phyloP scores from a whole-genome alignment of 371 early-diverging fungal species.

The Rhizopus delemar region DNA sequence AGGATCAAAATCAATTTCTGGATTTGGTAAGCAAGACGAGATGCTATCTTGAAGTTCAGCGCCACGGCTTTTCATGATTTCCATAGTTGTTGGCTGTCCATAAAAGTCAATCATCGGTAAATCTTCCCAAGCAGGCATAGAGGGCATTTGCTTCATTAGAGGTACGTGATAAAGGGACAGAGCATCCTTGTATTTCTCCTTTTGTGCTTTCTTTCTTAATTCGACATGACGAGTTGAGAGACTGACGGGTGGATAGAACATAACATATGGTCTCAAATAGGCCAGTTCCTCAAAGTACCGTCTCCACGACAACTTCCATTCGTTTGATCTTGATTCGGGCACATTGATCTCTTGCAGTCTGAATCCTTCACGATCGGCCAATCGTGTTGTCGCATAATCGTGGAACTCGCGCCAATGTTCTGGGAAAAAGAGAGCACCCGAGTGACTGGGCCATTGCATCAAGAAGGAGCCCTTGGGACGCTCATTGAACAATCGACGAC shows the following conservation, averaged over 20 bases:
- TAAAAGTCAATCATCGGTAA: conserved; percentile 57
- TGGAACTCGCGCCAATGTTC: conserved; percentile 72
- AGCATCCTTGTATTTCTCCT: conserved; percentile 38
- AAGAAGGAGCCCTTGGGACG: conserved; percentile 13
- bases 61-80: conserved; percentile 45
- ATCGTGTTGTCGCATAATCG: conserved; percentile 59
- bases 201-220: conserved; percentile 38
- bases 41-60: conserved; percentile 46
- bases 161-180: conserved; percentile 52
- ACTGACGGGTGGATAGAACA: conserved; percentile 64
- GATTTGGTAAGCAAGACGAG: conserved; percentile 48
- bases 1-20: conserved; percentile 37
- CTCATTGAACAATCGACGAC: conserved; percentile 28
- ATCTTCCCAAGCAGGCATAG: conserved; percentile 42
- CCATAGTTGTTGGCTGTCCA: conserved; percentile 39
- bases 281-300: conserved; percentile 64
- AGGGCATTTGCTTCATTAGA: conserved; percentile 47
- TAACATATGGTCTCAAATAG: conserved; percentile 60
- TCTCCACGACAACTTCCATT: conserved; percentile 65
- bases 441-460: conserved; percentile 54
- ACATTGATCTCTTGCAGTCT: conserved; percentile 22
- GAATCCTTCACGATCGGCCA: conserved; percentile 49
- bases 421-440: conserved; percentile 65
- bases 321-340: conserved; percentile 37
- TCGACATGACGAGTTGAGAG: conserved; percentile 61